Evolutionary conservation across 495 filamentous ascomycete genomes (phyloP), one percentile per base, ranked within the genome.

Genomic region (Annulohypoxylon moriforme): DNA sequence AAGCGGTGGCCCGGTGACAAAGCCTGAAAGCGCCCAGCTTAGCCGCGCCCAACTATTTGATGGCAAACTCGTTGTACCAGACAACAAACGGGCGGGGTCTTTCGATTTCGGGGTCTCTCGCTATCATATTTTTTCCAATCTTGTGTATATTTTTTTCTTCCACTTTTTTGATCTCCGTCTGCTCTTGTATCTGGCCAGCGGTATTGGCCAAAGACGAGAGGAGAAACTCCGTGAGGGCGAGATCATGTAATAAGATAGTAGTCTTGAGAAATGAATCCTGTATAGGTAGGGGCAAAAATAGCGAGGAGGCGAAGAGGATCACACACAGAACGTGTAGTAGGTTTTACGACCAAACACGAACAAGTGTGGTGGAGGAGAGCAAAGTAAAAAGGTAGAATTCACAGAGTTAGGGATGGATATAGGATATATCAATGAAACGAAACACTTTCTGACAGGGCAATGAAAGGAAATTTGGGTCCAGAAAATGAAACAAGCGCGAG

Each of bases 371-470:
- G 64, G 57, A 61, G 52, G 42, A 60, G 66, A 55, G 66, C 20
- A 66, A 42, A 68, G 59, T 49, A 73, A 60, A 73, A 58, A 66
- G 65, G 71, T 69, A 73, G 71, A 69, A 68, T 29, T 50, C 18
- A 63, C 66, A 67, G 66, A 67, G 22, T 52, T 57, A 69, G 61
- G 66, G 66, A 69, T 63, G 50, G 50, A 34, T 53, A 53, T 55
- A 55, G 71, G 66, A 66, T 73, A 73, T 73, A 73, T 73, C 66
- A 73, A 73, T 73, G 71, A 73, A 73, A 73, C 66, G 62, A 73
- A 73, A 69, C 71, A 69, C 50, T 62, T 71, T 60, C 57, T 38
- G 60, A 58, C 25, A 58, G 44, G 52, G 42, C 34, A 67, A 59
- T 6, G 56, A 67, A 63, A 50, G 47, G 50, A 73, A 69, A 69